Percentiles rank a stretch among this genome's conserved stretches.
phyloP scores from a whole-genome alignment of 805 yeast genomes.

The Lipomyces lipofer region DNA sequence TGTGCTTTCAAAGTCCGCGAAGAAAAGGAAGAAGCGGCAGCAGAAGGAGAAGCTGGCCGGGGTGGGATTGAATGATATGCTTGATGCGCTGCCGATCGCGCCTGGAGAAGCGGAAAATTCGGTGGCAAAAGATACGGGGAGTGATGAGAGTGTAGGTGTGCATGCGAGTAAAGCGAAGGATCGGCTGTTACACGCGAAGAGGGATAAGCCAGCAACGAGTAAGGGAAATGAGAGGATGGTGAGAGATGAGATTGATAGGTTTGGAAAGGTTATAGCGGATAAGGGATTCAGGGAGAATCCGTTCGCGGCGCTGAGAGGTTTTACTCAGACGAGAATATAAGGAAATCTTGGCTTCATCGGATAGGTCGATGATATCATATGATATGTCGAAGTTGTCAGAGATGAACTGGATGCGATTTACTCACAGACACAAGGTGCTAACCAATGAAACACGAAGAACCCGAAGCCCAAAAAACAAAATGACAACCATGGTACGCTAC shows the following conservation, averaged over 20 bases:
- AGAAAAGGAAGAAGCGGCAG: slow-evolving; percentile 8
- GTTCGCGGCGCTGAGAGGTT: slow-evolving; percentile 62
- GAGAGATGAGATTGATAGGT: slow-evolving; percentile 57
- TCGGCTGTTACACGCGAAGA: neutral
- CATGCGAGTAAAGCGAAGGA: neutral
- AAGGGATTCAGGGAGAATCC: slow-evolving; percentile 58
- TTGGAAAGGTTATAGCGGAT: slow-evolving; percentile 58
- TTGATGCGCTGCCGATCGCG: slow-evolving; percentile 20
- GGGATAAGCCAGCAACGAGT: slow-evolving; percentile 18
- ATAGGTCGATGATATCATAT: no score
- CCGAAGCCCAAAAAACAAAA: no score
- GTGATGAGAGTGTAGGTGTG: slow-evolving; percentile 3
- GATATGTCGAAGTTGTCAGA: no score
- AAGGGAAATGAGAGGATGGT: slow-evolving; percentile 48
- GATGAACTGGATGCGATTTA: no score
- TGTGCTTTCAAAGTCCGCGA: slow-evolving; percentile 22
- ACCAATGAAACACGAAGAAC: no score
- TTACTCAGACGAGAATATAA: slow-evolving; percentile 45
- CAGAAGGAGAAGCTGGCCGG: slow-evolving; percentile 24
- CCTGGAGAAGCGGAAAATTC: neutral
- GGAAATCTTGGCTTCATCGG: neutral
- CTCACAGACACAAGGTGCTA: no score
- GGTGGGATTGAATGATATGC: slow-evolving; percentile 11
- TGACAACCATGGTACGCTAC: no score
- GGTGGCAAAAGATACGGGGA: slow-evolving; percentile 8